These are phyloP conservation scores for Candida frijolesensis DNA, from an alignment of 1,139 yeast species.

Conservation along the genomic window DNA sequence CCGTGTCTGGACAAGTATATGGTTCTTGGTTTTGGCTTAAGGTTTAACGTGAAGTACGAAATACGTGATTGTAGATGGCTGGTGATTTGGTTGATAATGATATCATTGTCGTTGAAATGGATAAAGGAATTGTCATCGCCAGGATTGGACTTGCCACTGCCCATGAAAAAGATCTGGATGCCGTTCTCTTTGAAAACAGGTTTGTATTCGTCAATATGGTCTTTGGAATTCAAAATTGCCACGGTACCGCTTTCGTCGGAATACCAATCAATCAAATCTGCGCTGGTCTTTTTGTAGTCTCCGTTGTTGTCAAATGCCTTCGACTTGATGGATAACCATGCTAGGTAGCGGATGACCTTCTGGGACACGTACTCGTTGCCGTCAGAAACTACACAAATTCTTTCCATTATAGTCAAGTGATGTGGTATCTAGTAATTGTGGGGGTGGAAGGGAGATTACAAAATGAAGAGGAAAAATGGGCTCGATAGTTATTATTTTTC, in stretches of 20 bases:
- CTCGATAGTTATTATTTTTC: too few species aligned
- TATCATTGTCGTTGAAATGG: conserved; percentile 32
- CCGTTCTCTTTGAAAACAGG: conserved; percentile 75
- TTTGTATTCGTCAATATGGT: conserved; percentile 66
- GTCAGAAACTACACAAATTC: conserved; percentile 66
- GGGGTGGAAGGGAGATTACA: background rate
- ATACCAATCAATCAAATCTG: conserved; percentile 91
- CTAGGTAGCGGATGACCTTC: conserved; percentile 81
- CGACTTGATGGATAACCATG: conserved; percentile 89
- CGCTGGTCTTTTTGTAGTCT: conserved; percentile 48
- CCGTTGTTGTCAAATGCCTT: conserved; percentile 61
- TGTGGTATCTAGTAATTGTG: background rate
- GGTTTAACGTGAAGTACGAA: conserved; percentile 92
- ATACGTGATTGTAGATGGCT: conserved; percentile 89
- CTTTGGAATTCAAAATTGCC: conserved; percentile 88
- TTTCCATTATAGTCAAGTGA: conserved; percentile 13
- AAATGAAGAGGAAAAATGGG: background rate
- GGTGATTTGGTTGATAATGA: conserved; percentile 83
- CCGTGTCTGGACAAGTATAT: conserved; percentile 97
- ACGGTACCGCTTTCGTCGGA: conserved; percentile 79
- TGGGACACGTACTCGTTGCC: conserved; percentile 83
- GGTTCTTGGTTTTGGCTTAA: conserved; percentile 88
- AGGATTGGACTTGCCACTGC: conserved; percentile 76
- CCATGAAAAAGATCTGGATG: conserved; percentile 79
- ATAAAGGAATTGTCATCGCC: conserved; percentile 1